Evolutionary conservation across 208 protist species (phyloP).

Genomic region (Crithidia thermophila): DNA sequence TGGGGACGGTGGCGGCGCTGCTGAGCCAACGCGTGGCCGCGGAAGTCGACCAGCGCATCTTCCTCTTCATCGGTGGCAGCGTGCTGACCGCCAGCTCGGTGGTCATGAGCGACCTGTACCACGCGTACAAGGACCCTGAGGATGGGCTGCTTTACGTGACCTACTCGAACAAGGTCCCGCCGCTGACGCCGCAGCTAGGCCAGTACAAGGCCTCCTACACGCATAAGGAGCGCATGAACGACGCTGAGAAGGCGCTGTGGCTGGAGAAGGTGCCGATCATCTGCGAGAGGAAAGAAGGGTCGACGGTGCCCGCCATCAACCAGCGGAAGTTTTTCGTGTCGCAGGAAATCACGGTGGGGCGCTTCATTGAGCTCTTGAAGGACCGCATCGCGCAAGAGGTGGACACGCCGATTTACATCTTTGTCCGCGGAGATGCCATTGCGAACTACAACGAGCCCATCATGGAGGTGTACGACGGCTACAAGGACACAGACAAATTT

Average conservation of each 20-base stretch:
- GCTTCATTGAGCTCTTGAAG: slow-evolving; percentile 19
- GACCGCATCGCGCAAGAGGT: slow-evolving; percentile 21
- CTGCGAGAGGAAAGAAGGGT: slow-evolving; percentile 84
- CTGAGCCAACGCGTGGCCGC: slow-evolving; percentile 25
- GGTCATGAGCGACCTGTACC: slow-evolving; percentile 60
- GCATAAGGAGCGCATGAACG: slow-evolving; percentile 51
- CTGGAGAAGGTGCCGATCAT: slow-evolving; percentile 90
- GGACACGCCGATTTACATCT: slow-evolving; percentile 22
- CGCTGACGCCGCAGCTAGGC: slow-evolving; percentile 20
- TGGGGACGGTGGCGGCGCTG: slow-evolving; percentile 26
- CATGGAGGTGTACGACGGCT: slow-evolving; percentile 11
- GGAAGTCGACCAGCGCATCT: slow-evolving; percentile 24
- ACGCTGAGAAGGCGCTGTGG: slow-evolving; percentile 50
- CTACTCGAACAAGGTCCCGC: slow-evolving; percentile 73
- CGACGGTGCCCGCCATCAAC: slow-evolving; percentile 79
- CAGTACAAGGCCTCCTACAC: slow-evolving; percentile 47
- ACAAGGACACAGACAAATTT: slow-evolving; percentile 12
- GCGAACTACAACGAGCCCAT: slow-evolving; percentile 12
- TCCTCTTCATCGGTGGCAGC: slow-evolving; percentile 32
- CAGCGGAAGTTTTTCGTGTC: slow-evolving; percentile 80
- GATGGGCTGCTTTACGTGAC: slow-evolving; percentile 88
- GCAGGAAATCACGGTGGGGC: slow-evolving; percentile 25
- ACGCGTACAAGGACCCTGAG: slow-evolving; percentile 81
- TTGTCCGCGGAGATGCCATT: slow-evolving; percentile 20
- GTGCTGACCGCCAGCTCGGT: slow-evolving; percentile 39